These are phyloP conservation scores for Trichoderma sp. DNA, from an alignment of 2,329 filamentous ascomycete species.

Conservation along the genomic window DNA sequence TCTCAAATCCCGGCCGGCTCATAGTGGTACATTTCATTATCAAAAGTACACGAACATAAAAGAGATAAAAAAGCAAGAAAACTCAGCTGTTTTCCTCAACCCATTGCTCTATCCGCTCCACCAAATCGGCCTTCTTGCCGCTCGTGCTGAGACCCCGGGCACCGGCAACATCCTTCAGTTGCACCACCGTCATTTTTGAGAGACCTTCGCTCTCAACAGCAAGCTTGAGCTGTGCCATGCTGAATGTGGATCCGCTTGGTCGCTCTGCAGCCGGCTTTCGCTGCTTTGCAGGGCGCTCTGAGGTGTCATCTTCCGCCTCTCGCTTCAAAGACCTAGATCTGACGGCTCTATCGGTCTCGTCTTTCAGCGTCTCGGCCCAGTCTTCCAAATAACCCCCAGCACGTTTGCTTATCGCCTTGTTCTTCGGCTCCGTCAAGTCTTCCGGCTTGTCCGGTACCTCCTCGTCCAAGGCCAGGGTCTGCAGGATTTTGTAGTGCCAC, in stretches of 20 bases:
- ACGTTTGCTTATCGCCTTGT: slow-evolving; percentile 85
- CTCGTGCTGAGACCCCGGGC: slow-evolving; percentile 50
- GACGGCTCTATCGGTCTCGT: slow-evolving; percentile 46
- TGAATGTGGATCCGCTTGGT: slow-evolving; percentile 39
- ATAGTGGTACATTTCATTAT: neutral
- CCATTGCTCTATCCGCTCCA: slow-evolving; percentile 60
- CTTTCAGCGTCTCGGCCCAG: slow-evolving; percentile 71
- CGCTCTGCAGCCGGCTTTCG: slow-evolving; percentile 40
- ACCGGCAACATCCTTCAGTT: slow-evolving; percentile 52
- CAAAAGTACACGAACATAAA: neutral
- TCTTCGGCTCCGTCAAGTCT: slow-evolving; percentile 83
- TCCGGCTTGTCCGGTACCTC: slow-evolving; percentile 73
- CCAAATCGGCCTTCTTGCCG: slow-evolving; percentile 56
- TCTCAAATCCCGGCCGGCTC: neutral
- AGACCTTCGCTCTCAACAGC: slow-evolving; percentile 49
- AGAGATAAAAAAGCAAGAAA: neutral
- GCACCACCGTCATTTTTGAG: slow-evolving; percentile 55
- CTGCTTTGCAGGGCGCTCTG: slow-evolving; percentile 49
- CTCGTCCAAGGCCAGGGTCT: slow-evolving; percentile 88
- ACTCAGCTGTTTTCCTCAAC: slow-evolving; percentile 46
- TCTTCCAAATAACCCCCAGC: slow-evolving; percentile 76
- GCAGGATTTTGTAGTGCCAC: slow-evolving; percentile 96
- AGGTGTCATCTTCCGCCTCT: slow-evolving; percentile 46
- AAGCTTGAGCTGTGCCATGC: slow-evolving; percentile 48
- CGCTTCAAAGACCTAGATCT: slow-evolving; percentile 52